Percentiles rank a stretch among this genome's conserved stretches.
These are phyloP conservation scores for Hemisphaericaspora subhashii DNA, from an alignment of 1,139 yeast genomes.

Conservation along the genomic window DNA sequence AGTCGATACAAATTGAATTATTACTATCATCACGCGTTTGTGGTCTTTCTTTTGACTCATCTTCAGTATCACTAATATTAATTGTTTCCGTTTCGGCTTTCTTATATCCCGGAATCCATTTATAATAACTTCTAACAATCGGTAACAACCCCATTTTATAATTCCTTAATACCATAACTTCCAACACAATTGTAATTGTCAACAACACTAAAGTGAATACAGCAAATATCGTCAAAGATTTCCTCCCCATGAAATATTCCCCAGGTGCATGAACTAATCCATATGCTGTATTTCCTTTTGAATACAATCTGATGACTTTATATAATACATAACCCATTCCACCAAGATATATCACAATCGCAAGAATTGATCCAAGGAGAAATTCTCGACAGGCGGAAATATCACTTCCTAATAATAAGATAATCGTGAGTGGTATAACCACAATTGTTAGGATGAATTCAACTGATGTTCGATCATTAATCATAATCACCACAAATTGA, in stretches of 20 bases:
- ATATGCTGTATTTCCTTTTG: slow-evolving; percentile 38
- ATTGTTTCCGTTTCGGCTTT: slow-evolving; percentile 4
- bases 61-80: slow-evolving; percentile 9
- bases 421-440: slow-evolving; percentile 48
- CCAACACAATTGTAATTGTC: slow-evolving; percentile 36
- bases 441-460: slow-evolving; percentile 53
- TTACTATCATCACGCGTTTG: neutral
- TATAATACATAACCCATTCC: slow-evolving; percentile 53
- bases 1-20: slow-evolving; percentile 1
- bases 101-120: slow-evolving; percentile 15
- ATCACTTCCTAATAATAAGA: slow-evolving; percentile 39
- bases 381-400: slow-evolving; percentile 41
- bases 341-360: slow-evolving; percentile 35
- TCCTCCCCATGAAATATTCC: slow-evolving; percentile 47
- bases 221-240: slow-evolving; percentile 50
- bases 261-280: slow-evolving; percentile 25
- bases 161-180: slow-evolving; percentile 35
- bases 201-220: slow-evolving; percentile 44
- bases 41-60: slow-evolving; percentile 1
- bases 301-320: slow-evolving; percentile 49
- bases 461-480: slow-evolving; percentile 35
- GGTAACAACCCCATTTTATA: slow-evolving; percentile 43
- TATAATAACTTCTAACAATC: slow-evolving; percentile 26
- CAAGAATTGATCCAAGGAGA: slow-evolving; percentile 25
- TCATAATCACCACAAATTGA: slow-evolving; percentile 52